Conservation (phyloP, 2,329 filamentous ascomycete genomes). For the Microsporum ferrugineum region DNA sequence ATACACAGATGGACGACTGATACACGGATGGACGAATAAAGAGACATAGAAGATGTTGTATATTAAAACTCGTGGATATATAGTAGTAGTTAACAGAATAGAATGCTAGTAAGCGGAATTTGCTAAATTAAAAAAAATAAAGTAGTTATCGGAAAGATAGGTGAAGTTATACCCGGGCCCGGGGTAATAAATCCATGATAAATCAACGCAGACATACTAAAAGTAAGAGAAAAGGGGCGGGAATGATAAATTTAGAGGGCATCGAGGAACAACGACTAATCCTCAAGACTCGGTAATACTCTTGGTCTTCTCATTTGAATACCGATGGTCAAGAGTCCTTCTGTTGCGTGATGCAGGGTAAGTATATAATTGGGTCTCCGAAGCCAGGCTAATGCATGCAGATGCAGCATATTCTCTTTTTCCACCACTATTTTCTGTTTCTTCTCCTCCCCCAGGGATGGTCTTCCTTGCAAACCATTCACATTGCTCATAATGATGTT, state of each 20-base stretch:
- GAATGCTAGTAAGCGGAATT: neutral
- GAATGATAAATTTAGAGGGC: neutral
- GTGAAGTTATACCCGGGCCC: neutral
- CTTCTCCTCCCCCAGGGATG: neutral
- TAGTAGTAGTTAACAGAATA: neutral
- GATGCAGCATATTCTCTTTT: neutral
- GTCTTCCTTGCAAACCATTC: neutral
- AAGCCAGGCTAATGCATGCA: neutral
- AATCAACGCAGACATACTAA: neutral
- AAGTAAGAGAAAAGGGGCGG: neutral
- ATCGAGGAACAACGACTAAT: neutral
- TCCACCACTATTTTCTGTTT: neutral
- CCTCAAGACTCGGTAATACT: neutral
- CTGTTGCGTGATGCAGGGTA: neutral
- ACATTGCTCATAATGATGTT: neutral
- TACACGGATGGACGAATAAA: neutral
- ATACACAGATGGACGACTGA: neutral
- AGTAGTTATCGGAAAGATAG: neutral
- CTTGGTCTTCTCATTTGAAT: neutral
- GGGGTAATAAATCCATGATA: neutral
- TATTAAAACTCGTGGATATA: neutral
- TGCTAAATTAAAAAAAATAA: neutral
- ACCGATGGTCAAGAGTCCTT: neutral
- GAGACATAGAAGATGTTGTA: no score
- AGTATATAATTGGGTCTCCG: constrained; percentile 1